Evolutionary conservation across 805 yeast genomes (phyloP).

Genomic region (Geotrichum ghanense): DNA sequence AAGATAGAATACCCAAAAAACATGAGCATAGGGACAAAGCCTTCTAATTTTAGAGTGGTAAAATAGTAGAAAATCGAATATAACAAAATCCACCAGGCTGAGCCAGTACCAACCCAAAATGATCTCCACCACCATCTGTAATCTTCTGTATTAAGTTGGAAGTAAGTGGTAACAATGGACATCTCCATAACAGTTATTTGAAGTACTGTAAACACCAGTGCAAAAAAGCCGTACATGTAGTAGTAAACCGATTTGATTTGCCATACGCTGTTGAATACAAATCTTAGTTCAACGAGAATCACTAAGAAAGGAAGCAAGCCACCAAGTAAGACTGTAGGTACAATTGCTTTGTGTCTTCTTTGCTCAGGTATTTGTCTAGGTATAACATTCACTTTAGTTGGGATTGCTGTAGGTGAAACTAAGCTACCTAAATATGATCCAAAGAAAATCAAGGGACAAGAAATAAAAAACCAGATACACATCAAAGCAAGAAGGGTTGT

Average conservation of each 20-base stretch:
- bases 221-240: conserved; percentile 69
- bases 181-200: conserved; percentile 58
- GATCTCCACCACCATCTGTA: conserved; percentile 79
- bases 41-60: conserved; percentile 42
- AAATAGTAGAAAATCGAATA: conserved; percentile 61
- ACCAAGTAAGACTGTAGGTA: conserved; percentile 29
- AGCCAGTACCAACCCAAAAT: conserved; percentile 57
- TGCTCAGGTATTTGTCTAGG: conserved; percentile 25
- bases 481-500: conserved; percentile 56
- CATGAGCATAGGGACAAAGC: conserved; percentile 49
- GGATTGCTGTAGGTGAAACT: conserved; percentile 13
- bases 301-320: conserved; percentile 74
- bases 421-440: conserved; percentile 43
- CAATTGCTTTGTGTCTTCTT: conserved; percentile 10
- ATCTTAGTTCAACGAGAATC: conserved; percentile 66
- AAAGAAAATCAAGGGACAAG: conserved; percentile 60
- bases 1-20: conserved; percentile 64
- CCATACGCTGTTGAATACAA: conserved; percentile 69
- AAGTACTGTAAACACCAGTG: conserved; percentile 47
- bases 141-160: conserved; percentile 44
- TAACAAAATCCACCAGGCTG: conserved; percentile 57
- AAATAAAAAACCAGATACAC: conserved; percentile 49
- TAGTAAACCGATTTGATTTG: conserved; percentile 67
- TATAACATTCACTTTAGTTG: conserved; percentile 19
- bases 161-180: conserved; percentile 56